A percentile compares a stretch with the other conserved stretches of the same genome.
These are phyloP conservation scores for Senecio squalidus DNA, from an alignment of 140 eudicot genomes.

Conservation along the genomic window DNA sequence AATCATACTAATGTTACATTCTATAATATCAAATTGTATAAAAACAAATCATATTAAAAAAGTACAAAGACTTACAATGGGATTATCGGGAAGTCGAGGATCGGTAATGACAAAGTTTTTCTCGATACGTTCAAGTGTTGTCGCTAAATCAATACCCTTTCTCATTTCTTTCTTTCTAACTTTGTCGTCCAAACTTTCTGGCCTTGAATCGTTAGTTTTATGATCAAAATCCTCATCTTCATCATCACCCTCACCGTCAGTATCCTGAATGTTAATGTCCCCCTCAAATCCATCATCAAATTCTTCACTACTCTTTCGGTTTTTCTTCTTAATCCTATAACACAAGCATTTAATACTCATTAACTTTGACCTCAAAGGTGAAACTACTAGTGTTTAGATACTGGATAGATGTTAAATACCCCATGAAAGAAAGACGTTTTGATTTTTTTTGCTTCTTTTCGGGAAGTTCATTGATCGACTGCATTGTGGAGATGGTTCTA, in stretches of 20 bases:
- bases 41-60: not conserved
- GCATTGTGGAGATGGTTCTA: constrained; percentile 50
- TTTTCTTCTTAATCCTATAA: constrained; percentile 63
- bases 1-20: constrained; percentile 6
- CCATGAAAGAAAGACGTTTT: constrained; percentile 71
- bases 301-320: constrained; percentile 41
- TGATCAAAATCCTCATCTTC: constrained; percentile 40
- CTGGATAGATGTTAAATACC: no score
- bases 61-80: constrained; percentile 82
- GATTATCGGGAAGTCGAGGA: constrained; percentile 97
- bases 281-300: constrained; percentile 27
- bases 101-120: constrained; percentile 97
- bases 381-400: no score
- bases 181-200: constrained; percentile 86
- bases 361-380: not conserved
- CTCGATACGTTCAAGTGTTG: constrained; percentile 97
- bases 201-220: constrained; percentile 38
- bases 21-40: not conserved
- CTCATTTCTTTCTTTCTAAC: constrained; percentile 89
- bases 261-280: constrained; percentile 30
- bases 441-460: constrained; percentile 64
- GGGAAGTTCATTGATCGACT: constrained; percentile 58
- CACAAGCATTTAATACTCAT: not conserved
- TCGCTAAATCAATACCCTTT: constrained; percentile 98
- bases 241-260: constrained; percentile 39